Conservation (phyloP, 164 flowering plant genomes). For the Magnolia changhungtana region DNA sequence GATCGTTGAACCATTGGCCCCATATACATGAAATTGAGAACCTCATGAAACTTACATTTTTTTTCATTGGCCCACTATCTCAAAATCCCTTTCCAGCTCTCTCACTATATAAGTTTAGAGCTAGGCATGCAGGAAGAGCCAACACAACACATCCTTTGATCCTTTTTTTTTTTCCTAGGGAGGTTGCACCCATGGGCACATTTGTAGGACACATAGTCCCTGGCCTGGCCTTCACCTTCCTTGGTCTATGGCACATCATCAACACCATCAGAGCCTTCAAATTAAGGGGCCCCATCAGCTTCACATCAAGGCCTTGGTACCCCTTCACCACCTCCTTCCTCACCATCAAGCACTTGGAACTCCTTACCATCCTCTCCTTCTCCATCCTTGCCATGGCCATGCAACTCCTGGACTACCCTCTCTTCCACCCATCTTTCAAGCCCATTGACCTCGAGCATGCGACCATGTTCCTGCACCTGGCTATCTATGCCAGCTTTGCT, state of each 20-base stretch:
- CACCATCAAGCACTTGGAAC: slow-evolving; percentile 49
- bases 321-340: slow-evolving; percentile 34
- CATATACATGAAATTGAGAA: neutral
- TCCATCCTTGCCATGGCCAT: slow-evolving; percentile 44
- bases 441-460: slow-evolving; percentile 61
- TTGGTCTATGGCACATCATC: slow-evolving; percentile 69
- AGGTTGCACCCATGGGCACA: slow-evolving; percentile 48
- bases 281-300: slow-evolving; percentile 36
- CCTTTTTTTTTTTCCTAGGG: neutral
- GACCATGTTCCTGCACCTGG: slow-evolving; percentile 73
- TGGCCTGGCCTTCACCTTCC: slow-evolving; percentile 53
- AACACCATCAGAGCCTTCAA: slow-evolving; percentile 45
- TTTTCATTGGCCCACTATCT: neutral
- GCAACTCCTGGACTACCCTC: slow-evolving; percentile 55
- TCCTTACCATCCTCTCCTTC: slow-evolving; percentile 45
- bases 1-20: no score
- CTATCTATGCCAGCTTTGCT: slow-evolving; percentile 54
- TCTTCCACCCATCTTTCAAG: slow-evolving; percentile 38
- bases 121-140: neutral
- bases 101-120: slow-evolving; percentile 28
- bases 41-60: neutral
- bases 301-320: slow-evolving; percentile 48
- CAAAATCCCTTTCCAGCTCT: neutral
- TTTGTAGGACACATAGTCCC: slow-evolving; percentile 63
- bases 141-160: neutral